phyloP scores from a whole-genome alignment of 306 rosid species.

The Dalbergia cochinchinensis region DNA sequence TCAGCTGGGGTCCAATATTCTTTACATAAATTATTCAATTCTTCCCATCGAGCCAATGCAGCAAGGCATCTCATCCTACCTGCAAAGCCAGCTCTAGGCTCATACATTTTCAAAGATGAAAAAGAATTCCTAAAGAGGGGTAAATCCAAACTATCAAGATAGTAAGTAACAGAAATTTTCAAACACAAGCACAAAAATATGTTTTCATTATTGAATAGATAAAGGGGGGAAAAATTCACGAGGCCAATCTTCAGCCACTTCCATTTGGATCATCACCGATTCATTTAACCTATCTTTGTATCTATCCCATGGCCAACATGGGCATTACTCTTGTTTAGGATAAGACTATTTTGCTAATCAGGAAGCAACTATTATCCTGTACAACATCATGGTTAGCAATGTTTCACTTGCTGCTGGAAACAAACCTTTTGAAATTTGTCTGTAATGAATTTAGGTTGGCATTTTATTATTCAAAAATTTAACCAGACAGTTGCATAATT shows the following conservation, averaged over 20 bases:
- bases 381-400: not conserved
- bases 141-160: slow-evolving; percentile 18
- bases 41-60: slow-evolving; percentile 99
- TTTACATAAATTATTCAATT: slow-evolving; percentile 83
- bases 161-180: slow-evolving; percentile 8
- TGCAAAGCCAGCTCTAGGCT: slow-evolving; percentile 55
- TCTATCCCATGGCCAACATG: not conserved
- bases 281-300: not conserved
- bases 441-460: not conserved
- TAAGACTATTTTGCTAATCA: not conserved
- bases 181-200: not conserved
- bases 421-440: not conserved
- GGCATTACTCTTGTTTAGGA: not conserved
- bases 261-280: not conserved
- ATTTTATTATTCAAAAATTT: not conserved
- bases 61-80: slow-evolving; percentile 99
- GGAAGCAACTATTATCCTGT: not conserved
- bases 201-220: not conserved
- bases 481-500: not conserved
- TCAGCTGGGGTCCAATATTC: slow-evolving; percentile 99
- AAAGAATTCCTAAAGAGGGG: not conserved
- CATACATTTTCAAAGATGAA: slow-evolving; percentile 30
- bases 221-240: not conserved
- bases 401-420: not conserved
- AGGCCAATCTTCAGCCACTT: not conserved